Conservation (phyloP, 768 basidiomycete genomes). For the Brasilioporus rufonigricans region DNA sequence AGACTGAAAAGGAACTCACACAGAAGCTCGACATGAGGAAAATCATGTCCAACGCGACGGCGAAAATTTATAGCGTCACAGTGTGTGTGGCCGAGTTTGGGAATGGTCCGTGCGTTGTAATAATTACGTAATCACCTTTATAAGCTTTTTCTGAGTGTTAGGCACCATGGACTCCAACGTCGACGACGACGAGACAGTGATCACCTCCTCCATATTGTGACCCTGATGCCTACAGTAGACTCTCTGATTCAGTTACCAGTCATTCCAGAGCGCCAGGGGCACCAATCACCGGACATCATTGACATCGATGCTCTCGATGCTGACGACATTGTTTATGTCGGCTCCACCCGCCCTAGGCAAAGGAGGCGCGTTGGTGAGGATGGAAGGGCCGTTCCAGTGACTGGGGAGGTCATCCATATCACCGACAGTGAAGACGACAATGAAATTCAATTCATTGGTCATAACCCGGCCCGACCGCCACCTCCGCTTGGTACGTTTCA, state of each 20-base stretch:
- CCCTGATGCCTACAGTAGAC: slow-evolving; percentile 23
- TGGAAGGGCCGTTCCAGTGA: slow-evolving; percentile 17
- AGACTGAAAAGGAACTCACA: slow-evolving; percentile 10
- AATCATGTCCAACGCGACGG: neutral
- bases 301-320: slow-evolving; percentile 44
- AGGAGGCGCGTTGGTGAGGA: slow-evolving; percentile 26
- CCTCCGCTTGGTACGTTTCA: slow-evolving; percentile 17
- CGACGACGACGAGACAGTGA: slow-evolving; percentile 16
- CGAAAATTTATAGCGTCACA: slow-evolving; percentile 28
- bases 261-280: slow-evolving; percentile 12
- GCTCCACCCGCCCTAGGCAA: slow-evolving; percentile 23
- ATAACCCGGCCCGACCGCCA: slow-evolving; percentile 17
- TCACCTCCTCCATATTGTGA: neutral
- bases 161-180: slow-evolving; percentile 11
- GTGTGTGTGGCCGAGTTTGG: slow-evolving; percentile 28
- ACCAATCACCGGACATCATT: slow-evolving; percentile 35
- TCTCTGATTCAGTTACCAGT: neutral
- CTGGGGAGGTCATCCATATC: slow-evolving; percentile 32
- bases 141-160: neutral
- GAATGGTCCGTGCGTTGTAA: slow-evolving; percentile 29
- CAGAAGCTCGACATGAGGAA: neutral
- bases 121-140: slow-evolving; percentile 27
- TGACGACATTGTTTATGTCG: slow-evolving; percentile 30
- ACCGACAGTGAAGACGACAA: slow-evolving; percentile 42
- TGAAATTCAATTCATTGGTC: slow-evolving; percentile 29